Evolutionary conservation across 345 rosid genomes (phyloP).

Genomic region (Pistacia integerrima): DNA sequence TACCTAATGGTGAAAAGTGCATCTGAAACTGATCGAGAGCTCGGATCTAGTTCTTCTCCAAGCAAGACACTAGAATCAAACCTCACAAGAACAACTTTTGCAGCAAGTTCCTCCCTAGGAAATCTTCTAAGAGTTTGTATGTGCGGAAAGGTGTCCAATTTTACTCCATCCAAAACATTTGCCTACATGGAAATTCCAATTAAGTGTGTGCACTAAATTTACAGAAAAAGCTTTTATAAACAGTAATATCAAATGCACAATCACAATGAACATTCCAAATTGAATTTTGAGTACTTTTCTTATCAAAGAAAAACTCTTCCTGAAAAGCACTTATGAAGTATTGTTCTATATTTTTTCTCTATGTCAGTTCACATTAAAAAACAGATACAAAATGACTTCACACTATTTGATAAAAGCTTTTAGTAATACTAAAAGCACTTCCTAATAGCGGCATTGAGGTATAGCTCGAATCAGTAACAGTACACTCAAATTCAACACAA

Average conservation of each 20-base stretch:
- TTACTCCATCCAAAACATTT: constrained; percentile 29
- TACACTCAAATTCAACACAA: constrained; percentile 1
- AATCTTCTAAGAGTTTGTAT: constrained; percentile 59
- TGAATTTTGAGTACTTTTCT: too few relatives aligned
- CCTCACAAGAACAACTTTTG: constrained; percentile 70
- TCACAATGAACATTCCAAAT: too few relatives aligned
- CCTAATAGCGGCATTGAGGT: too few relatives aligned
- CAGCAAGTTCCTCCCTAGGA: constrained; percentile 52
- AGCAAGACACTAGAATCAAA: constrained; percentile 58
- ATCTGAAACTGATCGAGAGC: constrained; percentile 32
- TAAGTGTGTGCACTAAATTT: constrained; percentile 1
- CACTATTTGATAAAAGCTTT: too few relatives aligned
- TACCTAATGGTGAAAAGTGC: constrained; percentile 53
- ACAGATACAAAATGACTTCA: too few relatives aligned
- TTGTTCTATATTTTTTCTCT: too few relatives aligned
- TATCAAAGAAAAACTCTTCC: too few relatives aligned
- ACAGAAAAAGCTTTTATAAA: background rate
- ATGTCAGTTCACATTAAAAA: too few relatives aligned
- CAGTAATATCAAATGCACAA: too few relatives aligned
- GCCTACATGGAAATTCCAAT: constrained; percentile 32
- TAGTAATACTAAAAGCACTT: too few relatives aligned
- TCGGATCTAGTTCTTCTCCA: constrained; percentile 34
- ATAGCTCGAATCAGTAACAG: background rate
- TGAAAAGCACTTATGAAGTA: too few relatives aligned
- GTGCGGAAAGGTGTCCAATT: constrained; percentile 42